Evolutionary conservation across 1,139 yeast species (phyloP).

Genomic region (Saccharomyces hybrid): DNA sequence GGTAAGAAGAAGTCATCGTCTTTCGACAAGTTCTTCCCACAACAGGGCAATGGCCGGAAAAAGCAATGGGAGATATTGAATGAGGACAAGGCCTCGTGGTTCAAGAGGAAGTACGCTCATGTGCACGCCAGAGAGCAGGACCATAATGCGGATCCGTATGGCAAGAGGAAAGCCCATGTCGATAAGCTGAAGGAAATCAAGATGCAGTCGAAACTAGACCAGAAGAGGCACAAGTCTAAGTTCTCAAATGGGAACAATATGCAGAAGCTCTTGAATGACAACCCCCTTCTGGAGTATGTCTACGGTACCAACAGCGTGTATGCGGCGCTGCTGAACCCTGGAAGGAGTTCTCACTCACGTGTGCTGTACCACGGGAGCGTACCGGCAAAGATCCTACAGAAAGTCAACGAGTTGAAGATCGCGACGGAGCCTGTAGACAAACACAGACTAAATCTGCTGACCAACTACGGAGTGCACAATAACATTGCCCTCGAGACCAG

Average conservation of each 20-base stretch:
- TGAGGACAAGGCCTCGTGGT: constrained; percentile 48
- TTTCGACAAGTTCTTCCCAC: background rate
- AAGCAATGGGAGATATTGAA: constrained; percentile 58
- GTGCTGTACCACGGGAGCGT: constrained; percentile 44
- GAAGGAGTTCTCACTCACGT: constrained; percentile 46
- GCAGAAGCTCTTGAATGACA: constrained; percentile 10
- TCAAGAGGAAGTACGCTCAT: constrained; percentile 50
- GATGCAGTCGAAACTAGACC: constrained; percentile 7
- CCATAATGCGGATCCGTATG: constrained; percentile 20
- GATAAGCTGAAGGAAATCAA: constrained; percentile 12
- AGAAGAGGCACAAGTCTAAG: constrained; percentile 13
- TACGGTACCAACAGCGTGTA: constrained; percentile 72
- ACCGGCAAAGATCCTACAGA: constrained; percentile 35
- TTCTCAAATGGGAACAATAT: constrained; percentile 3
- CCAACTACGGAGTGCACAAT: constrained; percentile 73
- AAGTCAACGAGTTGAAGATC: constrained; percentile 44
- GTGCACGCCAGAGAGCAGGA: constrained; percentile 44
- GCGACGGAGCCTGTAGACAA: constrained; percentile 41
- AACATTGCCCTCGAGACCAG: constrained; percentile 69
- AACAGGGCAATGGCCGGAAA: constrained; percentile 3
- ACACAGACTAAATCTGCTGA: constrained; percentile 52
- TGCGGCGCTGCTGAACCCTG: constrained; percentile 56
- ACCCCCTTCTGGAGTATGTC: constrained; percentile 57
- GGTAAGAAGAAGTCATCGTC: background rate
- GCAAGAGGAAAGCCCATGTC: constrained; percentile 15